Conservation (phyloP, 805 yeast species). For the Candida berthetii region DNA sequence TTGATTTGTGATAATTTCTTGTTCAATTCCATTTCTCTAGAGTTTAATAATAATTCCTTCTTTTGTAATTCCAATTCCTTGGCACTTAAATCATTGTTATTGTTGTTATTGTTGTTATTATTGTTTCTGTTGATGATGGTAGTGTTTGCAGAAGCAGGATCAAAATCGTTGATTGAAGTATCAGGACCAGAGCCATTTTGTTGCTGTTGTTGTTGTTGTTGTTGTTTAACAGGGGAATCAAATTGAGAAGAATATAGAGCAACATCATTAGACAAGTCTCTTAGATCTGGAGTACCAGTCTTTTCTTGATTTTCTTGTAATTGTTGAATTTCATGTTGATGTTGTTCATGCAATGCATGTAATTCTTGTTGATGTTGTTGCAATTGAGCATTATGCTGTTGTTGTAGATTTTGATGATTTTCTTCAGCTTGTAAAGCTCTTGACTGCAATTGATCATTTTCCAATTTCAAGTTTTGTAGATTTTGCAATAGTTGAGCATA, state of each 20-base stretch:
- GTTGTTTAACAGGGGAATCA: conserved; percentile 6
- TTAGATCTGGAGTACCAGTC: conserved; percentile 22
- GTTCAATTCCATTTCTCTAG: conserved; percentile 19
- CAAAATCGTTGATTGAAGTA: not conserved
- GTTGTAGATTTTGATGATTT: conserved; percentile 3
- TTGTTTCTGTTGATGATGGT: not conserved
- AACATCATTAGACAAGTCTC: conserved; percentile 16
- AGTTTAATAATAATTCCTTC: conserved; percentile 16
- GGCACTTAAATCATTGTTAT: conserved; percentile 6
- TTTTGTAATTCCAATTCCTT: conserved; percentile 21
- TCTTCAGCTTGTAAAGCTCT: not conserved
- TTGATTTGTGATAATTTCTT: conserved; percentile 11
- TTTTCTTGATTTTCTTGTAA: not conserved
- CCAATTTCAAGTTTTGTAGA: conserved; percentile 2
- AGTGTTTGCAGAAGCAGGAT: conserved; percentile 17
- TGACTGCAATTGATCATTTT: conserved; percentile 1
- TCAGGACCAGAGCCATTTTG: conserved; percentile 11
- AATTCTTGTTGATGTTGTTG: conserved; percentile 5
- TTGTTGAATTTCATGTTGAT: conserved; percentile 6
- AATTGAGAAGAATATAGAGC: conserved; percentile 15
- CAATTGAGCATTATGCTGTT: conserved; percentile 5
- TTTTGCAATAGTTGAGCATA: not conserved
- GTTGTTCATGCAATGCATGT: conserved; percentile 8
- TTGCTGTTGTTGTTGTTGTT: no score
- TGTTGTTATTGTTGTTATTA: not conserved